These are phyloP conservation scores for Aegilops bicornis DNA, from an alignment of 176 grass and related monocot species.

Conservation along the genomic window DNA sequence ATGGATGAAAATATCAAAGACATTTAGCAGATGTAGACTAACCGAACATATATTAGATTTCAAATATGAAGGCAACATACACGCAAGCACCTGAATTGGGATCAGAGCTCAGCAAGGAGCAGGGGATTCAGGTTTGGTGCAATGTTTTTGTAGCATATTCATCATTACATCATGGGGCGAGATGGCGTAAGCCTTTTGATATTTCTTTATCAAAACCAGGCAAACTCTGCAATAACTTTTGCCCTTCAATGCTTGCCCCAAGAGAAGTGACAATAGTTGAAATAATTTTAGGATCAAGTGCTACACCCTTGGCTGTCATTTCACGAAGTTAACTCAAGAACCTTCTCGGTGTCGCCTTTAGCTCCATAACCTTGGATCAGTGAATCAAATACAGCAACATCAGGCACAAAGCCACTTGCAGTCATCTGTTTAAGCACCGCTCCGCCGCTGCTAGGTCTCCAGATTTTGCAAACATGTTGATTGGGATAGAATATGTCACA, in stretches of 20 bases:
- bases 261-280: conserved; percentile 39
- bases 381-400: conserved; percentile 54
- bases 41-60: conserved; percentile 6
- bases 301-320: conserved; percentile 52
- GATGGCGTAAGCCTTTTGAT: not conserved
- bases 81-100: not conserved
- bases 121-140: conserved; percentile 21
- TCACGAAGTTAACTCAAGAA: conserved; percentile 45
- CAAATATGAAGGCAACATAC: conserved; percentile 18
- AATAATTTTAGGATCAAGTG: conserved; percentile 44
- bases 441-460: conserved; percentile 44
- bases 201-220: conserved; percentile 16
- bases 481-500: conserved; percentile 54
- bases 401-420: conserved; percentile 50
- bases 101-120: not conserved
- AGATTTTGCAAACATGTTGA: conserved; percentile 49
- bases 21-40: not conserved
- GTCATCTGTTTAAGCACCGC: conserved; percentile 65
- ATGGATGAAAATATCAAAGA: not conserved
- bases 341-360: conserved; percentile 24
- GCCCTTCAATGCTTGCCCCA: conserved; percentile 30
- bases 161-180: conserved; percentile 8
- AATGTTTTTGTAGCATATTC: conserved; percentile 19
- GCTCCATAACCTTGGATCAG: conserved; percentile 45
- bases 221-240: conserved; percentile 21